These are phyloP conservation scores for Starmerella apicola DNA, from an alignment of 805 yeast species.

Conservation along the genomic window DNA sequence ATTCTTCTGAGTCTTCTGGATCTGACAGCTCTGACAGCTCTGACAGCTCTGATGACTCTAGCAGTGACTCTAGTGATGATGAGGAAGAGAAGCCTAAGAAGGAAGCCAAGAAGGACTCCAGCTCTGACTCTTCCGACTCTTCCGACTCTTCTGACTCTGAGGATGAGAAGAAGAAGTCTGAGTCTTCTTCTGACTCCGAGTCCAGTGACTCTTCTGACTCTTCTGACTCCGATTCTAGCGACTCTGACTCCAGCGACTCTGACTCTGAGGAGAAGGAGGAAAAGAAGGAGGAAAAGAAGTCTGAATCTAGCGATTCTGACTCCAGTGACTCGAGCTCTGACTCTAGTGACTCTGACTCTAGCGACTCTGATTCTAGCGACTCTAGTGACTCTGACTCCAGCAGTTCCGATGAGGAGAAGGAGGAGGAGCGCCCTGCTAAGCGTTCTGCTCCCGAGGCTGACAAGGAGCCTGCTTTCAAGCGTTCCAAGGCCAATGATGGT, in stretches of 20 bases:
- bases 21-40: too few species aligned
- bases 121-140: conserved; percentile 16
- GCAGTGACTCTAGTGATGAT: too few species aligned
- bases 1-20: too few species aligned
- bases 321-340: conserved; percentile 21
- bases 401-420: conserved; percentile 20
- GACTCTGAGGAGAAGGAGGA: conserved; percentile 18
- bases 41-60: too few species aligned
- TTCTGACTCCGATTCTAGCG: conserved; percentile 21
- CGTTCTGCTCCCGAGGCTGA: conserved; percentile 22
- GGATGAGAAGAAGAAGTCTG: conserved; percentile 18
- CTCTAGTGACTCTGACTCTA: conserved; percentile 18
- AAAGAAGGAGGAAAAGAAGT: conserved; percentile 11
- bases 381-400: conserved; percentile 20
- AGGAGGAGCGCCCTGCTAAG: conserved; percentile 18
- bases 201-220: conserved; percentile 25
- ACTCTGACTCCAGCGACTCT: conserved; percentile 22
- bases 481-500: conserved; percentile 26
- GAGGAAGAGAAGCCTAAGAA: conserved; percentile 13
- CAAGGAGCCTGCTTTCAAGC: conserved; percentile 34
- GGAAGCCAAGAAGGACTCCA: conserved; percentile 11
- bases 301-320: conserved; percentile 19
- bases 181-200: conserved; percentile 24
- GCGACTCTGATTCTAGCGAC: conserved; percentile 24
- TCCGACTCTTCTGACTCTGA: conserved; percentile 8